A percentile compares a stretch with the other conserved stretches of the same genome.
Evolutionary conservation across 2,329 filamentous ascomycete species (phyloP).

Genomic region (Penicillium sp.): DNA sequence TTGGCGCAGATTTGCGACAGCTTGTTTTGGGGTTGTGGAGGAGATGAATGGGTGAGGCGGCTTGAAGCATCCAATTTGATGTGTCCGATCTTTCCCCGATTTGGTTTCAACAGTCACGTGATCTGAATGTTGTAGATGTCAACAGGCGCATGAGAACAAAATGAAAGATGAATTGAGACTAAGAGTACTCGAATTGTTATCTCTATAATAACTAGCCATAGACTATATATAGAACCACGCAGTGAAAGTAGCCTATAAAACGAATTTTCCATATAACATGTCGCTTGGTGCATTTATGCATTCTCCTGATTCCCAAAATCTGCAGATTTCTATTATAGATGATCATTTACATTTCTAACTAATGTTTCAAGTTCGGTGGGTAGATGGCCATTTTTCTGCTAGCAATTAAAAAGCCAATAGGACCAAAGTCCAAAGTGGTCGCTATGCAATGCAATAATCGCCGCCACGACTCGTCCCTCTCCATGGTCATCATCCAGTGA

Average conservation of each 20-base stretch:
- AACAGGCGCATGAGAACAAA: neutral
- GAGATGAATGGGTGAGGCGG: conserved; percentile 4
- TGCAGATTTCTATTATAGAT: neutral
- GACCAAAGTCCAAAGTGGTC: conserved; percentile 4
- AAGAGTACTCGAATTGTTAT: neutral
- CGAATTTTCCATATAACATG: too few relatives aligned
- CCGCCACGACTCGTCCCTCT: conserved; percentile 1
- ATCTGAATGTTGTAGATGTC: neutral
- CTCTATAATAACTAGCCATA: too few relatives aligned
- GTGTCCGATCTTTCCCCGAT: neutral
- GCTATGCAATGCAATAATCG: neutral
- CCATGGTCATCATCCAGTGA: conserved; percentile 4
- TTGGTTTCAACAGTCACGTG: neutral
- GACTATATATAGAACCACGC: too few relatives aligned
- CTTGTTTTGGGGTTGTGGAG: neutral
- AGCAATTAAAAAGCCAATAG: conserved; percentile 8
- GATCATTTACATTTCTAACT: conserved; percentile 1
- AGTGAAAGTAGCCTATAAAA: too few relatives aligned
- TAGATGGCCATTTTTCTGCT: neutral
- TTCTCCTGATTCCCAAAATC: neutral
- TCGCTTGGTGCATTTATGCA: too few relatives aligned
- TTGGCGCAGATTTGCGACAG: neutral
- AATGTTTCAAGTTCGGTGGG: neutral
- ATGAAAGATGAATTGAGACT: neutral
- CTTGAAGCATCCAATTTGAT: conserved; percentile 6